Percentiles rank a stretch among this genome's conserved stretches.
Conservation (phyloP, 768 basidiomycete genomes). For the Lactifluus hygrophoroides region DNA sequence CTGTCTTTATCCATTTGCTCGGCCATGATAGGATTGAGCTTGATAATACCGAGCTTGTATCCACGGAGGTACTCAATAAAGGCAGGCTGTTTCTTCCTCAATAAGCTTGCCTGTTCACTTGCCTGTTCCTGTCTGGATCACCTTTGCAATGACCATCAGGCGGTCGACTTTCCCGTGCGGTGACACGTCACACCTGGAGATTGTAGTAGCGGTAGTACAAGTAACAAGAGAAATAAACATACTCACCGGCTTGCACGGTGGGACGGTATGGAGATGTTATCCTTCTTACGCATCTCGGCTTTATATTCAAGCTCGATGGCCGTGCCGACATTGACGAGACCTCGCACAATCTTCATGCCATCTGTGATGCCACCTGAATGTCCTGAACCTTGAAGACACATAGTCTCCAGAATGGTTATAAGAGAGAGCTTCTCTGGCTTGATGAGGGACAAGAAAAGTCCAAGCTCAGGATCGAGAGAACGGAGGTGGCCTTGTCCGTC, state of each 20-base stretch:
- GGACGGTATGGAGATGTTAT: slow-evolving; percentile 38
- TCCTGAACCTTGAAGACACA: slow-evolving; percentile 72
- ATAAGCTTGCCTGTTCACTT: slow-evolving; percentile 50
- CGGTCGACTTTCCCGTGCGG: slow-evolving; percentile 63
- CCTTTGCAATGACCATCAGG: slow-evolving; percentile 76
- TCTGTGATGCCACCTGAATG: slow-evolving; percentile 67
- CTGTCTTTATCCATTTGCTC: slow-evolving; percentile 70
- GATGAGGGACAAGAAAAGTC: slow-evolving; percentile 70
- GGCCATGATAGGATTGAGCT: slow-evolving; percentile 71
- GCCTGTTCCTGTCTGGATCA: slow-evolving; percentile 51
- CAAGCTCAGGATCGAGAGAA: too few species aligned
- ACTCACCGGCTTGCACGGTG: slow-evolving; percentile 24
- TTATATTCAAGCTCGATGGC: slow-evolving; percentile 90
- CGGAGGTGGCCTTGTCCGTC: too few species aligned
- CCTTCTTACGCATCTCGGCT: slow-evolving; percentile 63
- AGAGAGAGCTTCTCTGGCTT: slow-evolving; percentile 73
- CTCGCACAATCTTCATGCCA: slow-evolving; percentile 86
- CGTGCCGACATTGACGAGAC: slow-evolving; percentile 69
- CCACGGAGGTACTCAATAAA: slow-evolving; percentile 93
- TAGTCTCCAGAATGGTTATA: slow-evolving; percentile 82
- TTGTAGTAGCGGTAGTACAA: slow-evolving; percentile 59
- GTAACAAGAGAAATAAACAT: slow-evolving; percentile 46
- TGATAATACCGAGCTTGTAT: slow-evolving; percentile 86
- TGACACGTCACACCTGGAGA: slow-evolving; percentile 55
- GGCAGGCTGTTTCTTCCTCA: slow-evolving; percentile 80